Evolutionary conservation across 805 yeast species (phyloP).

Genomic region (Clavispora santaluciae): DNA sequence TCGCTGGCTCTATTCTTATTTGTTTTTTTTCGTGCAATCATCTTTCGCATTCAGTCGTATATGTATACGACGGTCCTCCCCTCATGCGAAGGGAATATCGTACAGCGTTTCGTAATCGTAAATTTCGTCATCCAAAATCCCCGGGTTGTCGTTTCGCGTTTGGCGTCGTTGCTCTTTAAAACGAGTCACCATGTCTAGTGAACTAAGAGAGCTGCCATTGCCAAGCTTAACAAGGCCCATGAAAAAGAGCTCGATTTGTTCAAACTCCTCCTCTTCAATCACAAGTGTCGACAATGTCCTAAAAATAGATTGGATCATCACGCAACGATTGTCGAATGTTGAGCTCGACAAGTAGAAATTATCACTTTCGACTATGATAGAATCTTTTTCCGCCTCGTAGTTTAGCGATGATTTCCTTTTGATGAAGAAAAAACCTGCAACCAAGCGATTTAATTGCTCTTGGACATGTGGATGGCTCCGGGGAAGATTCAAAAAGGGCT

Average conservation of each 20-base stretch:
- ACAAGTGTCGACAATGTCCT: slow-evolving; percentile 19
- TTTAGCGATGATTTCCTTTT: slow-evolving; percentile 11
- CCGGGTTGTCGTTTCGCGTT: slow-evolving; percentile 2
- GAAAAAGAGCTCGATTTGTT: slow-evolving; percentile 27
- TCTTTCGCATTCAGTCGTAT: too few species aligned
- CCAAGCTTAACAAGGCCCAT: slow-evolving; percentile 28
- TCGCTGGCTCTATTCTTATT: too few species aligned
- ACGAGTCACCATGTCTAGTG: slow-evolving; percentile 15
- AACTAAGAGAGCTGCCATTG: slow-evolving; percentile 28
- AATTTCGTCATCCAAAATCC: slow-evolving; percentile 8
- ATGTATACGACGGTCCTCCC: background rate
- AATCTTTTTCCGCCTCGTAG: slow-evolving; percentile 7
- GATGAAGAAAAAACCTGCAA: slow-evolving; percentile 22
- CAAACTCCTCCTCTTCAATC: slow-evolving; percentile 22
- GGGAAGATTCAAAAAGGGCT: slow-evolving; percentile 11
- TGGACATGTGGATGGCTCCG: slow-evolving; percentile 24
- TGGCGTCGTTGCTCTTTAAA: slow-evolving; percentile 6
- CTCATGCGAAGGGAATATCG: slow-evolving; percentile 15
- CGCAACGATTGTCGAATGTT: slow-evolving; percentile 26
- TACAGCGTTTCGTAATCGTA: slow-evolving; percentile 12
- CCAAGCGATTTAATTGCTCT: slow-evolving; percentile 18
- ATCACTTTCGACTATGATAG: slow-evolving; percentile 21
- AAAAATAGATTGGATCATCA: slow-evolving; percentile 30
- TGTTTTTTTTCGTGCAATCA: too few species aligned
- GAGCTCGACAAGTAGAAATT: slow-evolving; percentile 21